Evolutionary conservation across 768 basidiomycete genomes (phyloP), one percentile per base, ranked within the genome.

Genomic region (Amanita pallidorosea): DNA sequence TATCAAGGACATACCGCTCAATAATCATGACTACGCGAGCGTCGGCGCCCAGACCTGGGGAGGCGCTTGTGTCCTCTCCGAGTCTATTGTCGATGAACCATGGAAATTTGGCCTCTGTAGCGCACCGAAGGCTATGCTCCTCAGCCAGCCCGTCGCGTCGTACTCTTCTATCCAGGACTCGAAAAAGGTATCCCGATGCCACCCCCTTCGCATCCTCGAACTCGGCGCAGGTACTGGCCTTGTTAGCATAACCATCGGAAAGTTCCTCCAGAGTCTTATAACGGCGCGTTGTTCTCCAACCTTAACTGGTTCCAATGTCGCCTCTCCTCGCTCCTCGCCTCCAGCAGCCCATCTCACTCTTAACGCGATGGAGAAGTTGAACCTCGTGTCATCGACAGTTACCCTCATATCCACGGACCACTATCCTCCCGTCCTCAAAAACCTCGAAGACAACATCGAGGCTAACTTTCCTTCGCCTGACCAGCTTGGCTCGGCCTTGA

Each of bases 1-100:
- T 47, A 58, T 93, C 45, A 80, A 70, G 27, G 90, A 92, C 61
- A 73, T 81, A 2, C 79, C 86, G 2, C 65, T 90, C 38, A 75
- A 81, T 45, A 81, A 86, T 50, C 66, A 72, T n/a, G 83, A 88
- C 56, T 83, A 79, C 55, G 66, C 70, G 11, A 85, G 81, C 49
- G 80, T 90, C 15, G 90, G 90, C 1, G 81, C 88, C 23, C 90
- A 92, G 66, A 93, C 89, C 0, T 94, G 90, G 91, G 89, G 88
- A 3, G 80, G 84, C 8, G 84, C 88, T 3, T 89, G 84, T 56
- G 77, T 93, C 6, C 71, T 94, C 50, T 78, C 88, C 0, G 84
- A 88, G 60, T 74, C 81, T 65, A 77, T 92, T 36, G 76, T 75
- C 2, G 72, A 80, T 25, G 60, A 70, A 27, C 85, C 88, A 0